A percentile compares a stretch with the other conserved stretches of the same genome.
Evolutionary conservation across 345 rosid genomes (phyloP).

Genomic region (Pseudoturritis turrita): DNA sequence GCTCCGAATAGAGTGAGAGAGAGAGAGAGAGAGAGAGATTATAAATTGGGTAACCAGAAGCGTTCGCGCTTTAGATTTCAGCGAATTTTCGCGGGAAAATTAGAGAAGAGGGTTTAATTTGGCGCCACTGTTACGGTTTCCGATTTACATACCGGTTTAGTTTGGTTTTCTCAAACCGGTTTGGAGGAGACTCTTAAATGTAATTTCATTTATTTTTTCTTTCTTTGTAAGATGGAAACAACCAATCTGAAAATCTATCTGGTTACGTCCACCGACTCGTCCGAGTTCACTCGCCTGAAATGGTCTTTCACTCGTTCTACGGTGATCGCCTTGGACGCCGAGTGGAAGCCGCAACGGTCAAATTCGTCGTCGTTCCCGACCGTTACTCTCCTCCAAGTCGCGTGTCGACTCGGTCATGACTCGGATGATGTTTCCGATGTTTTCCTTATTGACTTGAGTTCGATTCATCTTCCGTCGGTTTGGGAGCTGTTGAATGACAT

Average conservation of each 20-base stretch:
- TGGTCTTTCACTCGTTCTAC: slow-evolving; percentile 52
- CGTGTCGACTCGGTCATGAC: slow-evolving; percentile 44
- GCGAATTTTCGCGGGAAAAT: slow-evolving; percentile 21
- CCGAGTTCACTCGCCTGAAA: slow-evolving; percentile 66
- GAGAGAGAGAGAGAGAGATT: neutral
- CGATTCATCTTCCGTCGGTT: slow-evolving; percentile 48
- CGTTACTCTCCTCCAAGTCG: slow-evolving; percentile 77
- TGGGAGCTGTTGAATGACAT: slow-evolving; percentile 61
- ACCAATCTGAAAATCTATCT: slow-evolving; percentile 36
- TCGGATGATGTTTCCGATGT: slow-evolving; percentile 43
- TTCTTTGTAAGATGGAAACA: slow-evolving; percentile 24
- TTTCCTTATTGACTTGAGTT: slow-evolving; percentile 63
- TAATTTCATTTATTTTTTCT: neutral
- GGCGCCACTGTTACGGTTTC: slow-evolving; percentile 10
- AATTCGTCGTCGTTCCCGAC: slow-evolving; percentile 48
- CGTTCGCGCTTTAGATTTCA: slow-evolving; percentile 18
- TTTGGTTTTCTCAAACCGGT: neutral
- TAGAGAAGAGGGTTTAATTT: neutral
- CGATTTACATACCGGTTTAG: neutral
- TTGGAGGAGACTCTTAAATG: neutral
- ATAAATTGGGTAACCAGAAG: neutral
- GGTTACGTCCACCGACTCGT: slow-evolving; percentile 52
- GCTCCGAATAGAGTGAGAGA: neutral
- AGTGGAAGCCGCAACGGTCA: slow-evolving; percentile 67
- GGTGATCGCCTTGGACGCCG: slow-evolving; percentile 76